Percentiles rank a stretch among this genome's conserved stretches.
Evolutionary conservation across 2,329 filamentous ascomycete genomes (phyloP).

Genomic region (Aureobasidium leucospermi): DNA sequence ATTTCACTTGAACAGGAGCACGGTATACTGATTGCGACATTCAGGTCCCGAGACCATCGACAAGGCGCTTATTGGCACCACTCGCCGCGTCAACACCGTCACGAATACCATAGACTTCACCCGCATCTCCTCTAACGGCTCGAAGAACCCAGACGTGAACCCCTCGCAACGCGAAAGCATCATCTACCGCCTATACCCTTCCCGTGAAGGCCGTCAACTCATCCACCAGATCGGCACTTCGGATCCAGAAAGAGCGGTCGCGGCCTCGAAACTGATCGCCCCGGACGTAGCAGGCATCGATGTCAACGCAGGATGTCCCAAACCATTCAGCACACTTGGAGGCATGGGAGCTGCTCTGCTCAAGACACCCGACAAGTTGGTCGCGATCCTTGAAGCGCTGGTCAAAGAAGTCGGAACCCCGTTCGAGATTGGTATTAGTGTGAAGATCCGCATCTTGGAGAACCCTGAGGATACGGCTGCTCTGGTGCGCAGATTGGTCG

Average conservation of each 20-base stretch:
- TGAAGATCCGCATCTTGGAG: conserved; percentile 88
- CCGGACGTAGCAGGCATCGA: conserved; percentile 88
- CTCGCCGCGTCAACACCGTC: conserved; percentile 64
- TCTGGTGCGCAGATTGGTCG: conserved; percentile 69
- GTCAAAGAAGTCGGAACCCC: conserved; percentile 69
- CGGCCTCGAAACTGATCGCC: conserved; percentile 77
- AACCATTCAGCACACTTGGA: conserved; percentile 86
- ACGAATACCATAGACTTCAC: conserved; percentile 81
- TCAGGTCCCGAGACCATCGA: conserved; percentile 89
- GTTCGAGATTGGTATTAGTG: conserved; percentile 85
- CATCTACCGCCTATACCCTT: conserved; percentile 78
- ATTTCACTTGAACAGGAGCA: neutral
- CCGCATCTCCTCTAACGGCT: conserved; percentile 63
- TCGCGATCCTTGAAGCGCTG: conserved; percentile 73
- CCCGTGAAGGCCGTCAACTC: conserved; percentile 63
- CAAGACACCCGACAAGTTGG: conserved; percentile 73
- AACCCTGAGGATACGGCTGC: conserved; percentile 66
- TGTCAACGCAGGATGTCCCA: conserved; percentile 96
- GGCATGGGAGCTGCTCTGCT: conserved; percentile 95
- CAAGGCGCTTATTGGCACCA: conserved; percentile 80
- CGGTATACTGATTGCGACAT: neutral
- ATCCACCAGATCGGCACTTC: conserved; percentile 93
- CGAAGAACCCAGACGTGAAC: conserved; percentile 47
- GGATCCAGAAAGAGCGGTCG: conserved; percentile 71
- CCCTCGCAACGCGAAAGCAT: conserved; percentile 53